Percentiles rank a stretch among this genome's conserved stretches.
Evolutionary conservation across 2,329 filamentous ascomycete genomes (phyloP).

Genomic region (Fusarium udum): DNA sequence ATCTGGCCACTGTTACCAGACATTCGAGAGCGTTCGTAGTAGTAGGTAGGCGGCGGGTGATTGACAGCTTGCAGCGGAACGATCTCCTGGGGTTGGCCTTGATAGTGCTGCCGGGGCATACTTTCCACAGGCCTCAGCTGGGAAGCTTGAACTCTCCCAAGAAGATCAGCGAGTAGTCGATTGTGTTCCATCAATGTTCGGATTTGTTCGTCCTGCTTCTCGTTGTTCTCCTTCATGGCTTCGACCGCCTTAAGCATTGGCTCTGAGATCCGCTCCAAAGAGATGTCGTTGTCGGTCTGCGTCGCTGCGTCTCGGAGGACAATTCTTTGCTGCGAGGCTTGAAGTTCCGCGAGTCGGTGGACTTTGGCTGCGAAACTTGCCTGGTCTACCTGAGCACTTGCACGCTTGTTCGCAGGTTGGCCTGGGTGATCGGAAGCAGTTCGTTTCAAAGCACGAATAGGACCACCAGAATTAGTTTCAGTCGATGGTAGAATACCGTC

Average conservation of each 20-base stretch:
- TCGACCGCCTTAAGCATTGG: neutral
- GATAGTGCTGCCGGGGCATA: too few relatives aligned
- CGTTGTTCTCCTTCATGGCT: neutral
- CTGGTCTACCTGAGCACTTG: neutral
- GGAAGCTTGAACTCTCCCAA: neutral
- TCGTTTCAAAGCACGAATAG: too few relatives aligned
- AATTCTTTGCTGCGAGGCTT: neutral
- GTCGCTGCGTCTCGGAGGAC: neutral
- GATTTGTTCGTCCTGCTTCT: too few relatives aligned
- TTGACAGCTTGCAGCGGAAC: neutral
- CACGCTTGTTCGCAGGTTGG: neutral
- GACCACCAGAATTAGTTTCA: too few relatives aligned
- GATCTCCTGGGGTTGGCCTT: neutral
- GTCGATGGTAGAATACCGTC: too few relatives aligned
- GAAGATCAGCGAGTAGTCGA: neutral
- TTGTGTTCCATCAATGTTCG: too few relatives aligned
- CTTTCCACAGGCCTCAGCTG: neutral
- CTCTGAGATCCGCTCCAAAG: neutral
- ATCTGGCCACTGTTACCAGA: neutral
- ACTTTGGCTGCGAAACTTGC: neutral
- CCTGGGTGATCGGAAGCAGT: neutral
- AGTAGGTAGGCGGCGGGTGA: neutral
- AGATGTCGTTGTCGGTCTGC: slow-evolving; percentile 7
- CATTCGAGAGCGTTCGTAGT: neutral
- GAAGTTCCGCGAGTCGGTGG: neutral